Conservation (phyloP, 495 filamentous ascomycete species). For the Sporormia fimetaria region DNA sequence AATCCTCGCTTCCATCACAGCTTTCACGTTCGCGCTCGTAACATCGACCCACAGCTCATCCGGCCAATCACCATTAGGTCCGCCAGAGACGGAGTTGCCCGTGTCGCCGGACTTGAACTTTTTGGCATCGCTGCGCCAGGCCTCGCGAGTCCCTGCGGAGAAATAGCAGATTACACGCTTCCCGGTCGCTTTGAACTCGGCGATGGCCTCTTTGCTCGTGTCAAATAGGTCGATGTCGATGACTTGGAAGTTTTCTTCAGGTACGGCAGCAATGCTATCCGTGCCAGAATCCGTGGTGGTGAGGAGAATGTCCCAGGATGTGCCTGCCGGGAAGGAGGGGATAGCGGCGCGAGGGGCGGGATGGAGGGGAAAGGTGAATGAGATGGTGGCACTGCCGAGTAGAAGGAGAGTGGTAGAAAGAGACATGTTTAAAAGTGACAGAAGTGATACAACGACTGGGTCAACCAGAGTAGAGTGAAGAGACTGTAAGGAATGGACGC, state of each 20-base stretch:
- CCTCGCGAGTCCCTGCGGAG: slow-evolving; percentile 55
- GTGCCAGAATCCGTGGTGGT: slow-evolving; percentile 38
- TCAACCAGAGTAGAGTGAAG: no score
- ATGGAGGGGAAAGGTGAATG: slow-evolving; percentile 1
- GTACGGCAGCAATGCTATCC: slow-evolving; percentile 22
- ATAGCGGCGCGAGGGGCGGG: slow-evolving; percentile 7
- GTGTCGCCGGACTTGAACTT: slow-evolving; percentile 43
- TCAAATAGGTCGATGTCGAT: slow-evolving; percentile 56
- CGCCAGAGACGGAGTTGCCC: slow-evolving; percentile 44
- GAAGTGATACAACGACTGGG: no score
- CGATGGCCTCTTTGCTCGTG: slow-evolving; percentile 38
- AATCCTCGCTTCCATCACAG: slow-evolving; percentile 51
- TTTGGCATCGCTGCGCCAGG: slow-evolving; percentile 45
- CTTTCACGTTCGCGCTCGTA: slow-evolving; percentile 43
- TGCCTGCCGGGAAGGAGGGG: slow-evolving; percentile 19
- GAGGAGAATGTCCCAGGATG: slow-evolving; percentile 27
- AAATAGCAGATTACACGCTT: slow-evolving; percentile 66
- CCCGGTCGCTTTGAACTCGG: slow-evolving; percentile 35
- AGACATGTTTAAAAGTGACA: no score
- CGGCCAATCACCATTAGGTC: no score
- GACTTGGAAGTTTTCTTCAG: slow-evolving; percentile 33
- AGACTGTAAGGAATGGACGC: no score
- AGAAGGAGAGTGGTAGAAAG: slow-evolving; percentile 11
- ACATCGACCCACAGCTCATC: slow-evolving; percentile 59
- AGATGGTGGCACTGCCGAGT: slow-evolving; percentile 3